Percentiles rank a stretch among this genome's conserved stretches.
Conservation (phyloP, 805 yeast genomes). For the Myxozyma neotropica region DNA sequence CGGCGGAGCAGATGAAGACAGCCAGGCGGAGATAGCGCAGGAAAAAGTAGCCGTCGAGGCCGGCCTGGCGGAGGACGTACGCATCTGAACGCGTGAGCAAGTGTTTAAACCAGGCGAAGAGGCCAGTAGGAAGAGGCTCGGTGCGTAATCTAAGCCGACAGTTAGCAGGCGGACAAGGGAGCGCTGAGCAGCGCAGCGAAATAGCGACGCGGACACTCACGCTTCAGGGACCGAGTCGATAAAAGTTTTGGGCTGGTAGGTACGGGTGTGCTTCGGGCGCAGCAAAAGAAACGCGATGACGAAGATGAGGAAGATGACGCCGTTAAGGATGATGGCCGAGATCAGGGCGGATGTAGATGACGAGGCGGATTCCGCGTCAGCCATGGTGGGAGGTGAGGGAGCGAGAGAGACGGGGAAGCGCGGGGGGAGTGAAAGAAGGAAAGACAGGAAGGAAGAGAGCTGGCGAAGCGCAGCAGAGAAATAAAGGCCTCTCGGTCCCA, state of each 20-base stretch:
- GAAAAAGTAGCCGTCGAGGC: slow-evolving; percentile 92
- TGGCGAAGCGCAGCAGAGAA: not conserved
- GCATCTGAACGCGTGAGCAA: slow-evolving; percentile 68
- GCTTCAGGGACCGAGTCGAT: slow-evolving; percentile 54
- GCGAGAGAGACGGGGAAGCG: not conserved
- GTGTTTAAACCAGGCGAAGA: slow-evolving; percentile 68
- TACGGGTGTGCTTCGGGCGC: slow-evolving; percentile 66
- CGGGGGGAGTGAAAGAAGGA: not conserved
- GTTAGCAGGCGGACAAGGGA: too few relatives aligned
- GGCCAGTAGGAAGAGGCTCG: slow-evolving; percentile 69
- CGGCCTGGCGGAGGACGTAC: slow-evolving; percentile 81
- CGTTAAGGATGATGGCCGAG: slow-evolving; percentile 69
- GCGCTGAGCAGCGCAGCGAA: too few relatives aligned
- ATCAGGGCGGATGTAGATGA: slow-evolving; percentile 75
- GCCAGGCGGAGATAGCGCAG: slow-evolving; percentile 71
- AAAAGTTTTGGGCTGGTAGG: slow-evolving; percentile 81
- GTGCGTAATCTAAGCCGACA: slow-evolving; percentile 53
- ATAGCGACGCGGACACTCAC: slow-evolving; percentile 13
- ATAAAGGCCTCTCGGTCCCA: not conserved
- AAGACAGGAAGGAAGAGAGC: not conserved
- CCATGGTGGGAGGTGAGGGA: not conserved
- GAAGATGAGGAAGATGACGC: slow-evolving; percentile 65
- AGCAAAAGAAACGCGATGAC: slow-evolving; percentile 63
- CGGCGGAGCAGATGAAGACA: slow-evolving; percentile 55
- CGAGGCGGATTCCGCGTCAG: slow-evolving; percentile 15